phyloP scores from a whole-genome alignment of 2,329 filamentous ascomycete genomes.

The Pseudogymnoascus sp. region DNA sequence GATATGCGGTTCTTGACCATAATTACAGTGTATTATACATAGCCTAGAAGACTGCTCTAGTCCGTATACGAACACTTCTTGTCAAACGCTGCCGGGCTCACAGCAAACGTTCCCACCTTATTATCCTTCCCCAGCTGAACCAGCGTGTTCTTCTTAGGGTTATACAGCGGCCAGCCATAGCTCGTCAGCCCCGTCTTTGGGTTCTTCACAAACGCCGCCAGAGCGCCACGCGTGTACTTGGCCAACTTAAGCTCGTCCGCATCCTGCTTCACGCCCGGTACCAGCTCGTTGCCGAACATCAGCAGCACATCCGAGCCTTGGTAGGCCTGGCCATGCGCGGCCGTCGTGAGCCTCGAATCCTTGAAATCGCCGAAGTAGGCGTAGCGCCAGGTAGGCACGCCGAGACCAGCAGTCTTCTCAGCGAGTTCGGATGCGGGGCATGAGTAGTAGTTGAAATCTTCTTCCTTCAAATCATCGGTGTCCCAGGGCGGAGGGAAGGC shows the following conservation, averaged over 20 bases:
- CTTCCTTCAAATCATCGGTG: too few species aligned
- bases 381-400: slow-evolving; percentile 32
- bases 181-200: slow-evolving; percentile 27
- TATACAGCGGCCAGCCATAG: slow-evolving; percentile 28
- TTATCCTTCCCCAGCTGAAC: slow-evolving; percentile 25
- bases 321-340: slow-evolving; percentile 28
- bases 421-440: slow-evolving; percentile 27
- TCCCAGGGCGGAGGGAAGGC: not conserved
- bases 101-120: slow-evolving; percentile 18
- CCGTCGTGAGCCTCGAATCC: slow-evolving; percentile 24
- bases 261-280: slow-evolving; percentile 18
- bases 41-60: not conserved
- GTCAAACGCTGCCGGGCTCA: not conserved
- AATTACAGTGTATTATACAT: not conserved
- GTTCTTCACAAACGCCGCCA: slow-evolving; percentile 34
- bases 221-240: slow-evolving; percentile 32
- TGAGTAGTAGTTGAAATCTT: slow-evolving; percentile 24
- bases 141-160: slow-evolving; percentile 19
- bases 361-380: slow-evolving; percentile 32
- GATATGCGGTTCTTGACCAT: too few species aligned
- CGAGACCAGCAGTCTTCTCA: slow-evolving; percentile 20
- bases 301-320: slow-evolving; percentile 29
- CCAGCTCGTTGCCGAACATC: slow-evolving; percentile 28
- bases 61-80: not conserved
- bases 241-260: slow-evolving; percentile 25